Evolutionary conservation across 1,284 basidiomycete species (phyloP).

Genomic region (Agroathelia rolfsii): DNA sequence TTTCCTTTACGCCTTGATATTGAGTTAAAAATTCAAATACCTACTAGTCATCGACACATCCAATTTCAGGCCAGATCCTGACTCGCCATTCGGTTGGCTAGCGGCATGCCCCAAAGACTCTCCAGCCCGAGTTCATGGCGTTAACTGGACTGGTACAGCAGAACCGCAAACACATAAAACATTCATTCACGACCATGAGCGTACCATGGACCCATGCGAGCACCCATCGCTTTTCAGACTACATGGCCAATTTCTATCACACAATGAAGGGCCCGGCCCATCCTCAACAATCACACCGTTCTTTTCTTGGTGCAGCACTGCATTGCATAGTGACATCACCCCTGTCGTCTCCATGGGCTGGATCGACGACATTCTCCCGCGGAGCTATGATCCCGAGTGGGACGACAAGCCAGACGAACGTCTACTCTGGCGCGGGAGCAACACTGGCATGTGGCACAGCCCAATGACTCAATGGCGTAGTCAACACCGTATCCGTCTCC

Average conservation of each 20-base stretch:
- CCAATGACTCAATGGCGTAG: slow-evolving; percentile 35
- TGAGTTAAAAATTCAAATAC: slow-evolving; percentile 3
- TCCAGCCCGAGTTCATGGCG: too few species aligned
- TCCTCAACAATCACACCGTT: slow-evolving; percentile 34
- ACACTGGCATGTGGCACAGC: slow-evolving; percentile 50
- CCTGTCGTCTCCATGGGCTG: slow-evolving; percentile 38
- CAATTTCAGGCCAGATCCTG: slow-evolving; percentile 23
- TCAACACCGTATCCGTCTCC: slow-evolving; percentile 34
- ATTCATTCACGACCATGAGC: slow-evolving; percentile 37
- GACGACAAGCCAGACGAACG: slow-evolving; percentile 44
- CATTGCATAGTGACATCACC: slow-evolving; percentile 51
- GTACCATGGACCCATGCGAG: slow-evolving; percentile 48
- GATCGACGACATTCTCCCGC: slow-evolving; percentile 26
- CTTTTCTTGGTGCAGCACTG: slow-evolving; percentile 46
- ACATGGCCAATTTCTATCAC: slow-evolving; percentile 42
- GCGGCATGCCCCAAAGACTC: slow-evolving; percentile 32
- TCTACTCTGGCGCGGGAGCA: slow-evolving; percentile 56
- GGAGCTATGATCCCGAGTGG: slow-evolving; percentile 41
- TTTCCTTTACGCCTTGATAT: slow-evolving; percentile 4
- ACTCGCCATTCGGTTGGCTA: slow-evolving; percentile 34
- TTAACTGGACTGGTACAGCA: too few species aligned
- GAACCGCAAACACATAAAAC: too few species aligned
- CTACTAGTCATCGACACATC: slow-evolving; percentile 24
- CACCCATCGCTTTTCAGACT: slow-evolving; percentile 41
- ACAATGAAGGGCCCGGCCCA: slow-evolving; percentile 32